Conservation (phyloP, 192 early-diverging fungal species). For the Pilobolus umbonatus region DNA sequence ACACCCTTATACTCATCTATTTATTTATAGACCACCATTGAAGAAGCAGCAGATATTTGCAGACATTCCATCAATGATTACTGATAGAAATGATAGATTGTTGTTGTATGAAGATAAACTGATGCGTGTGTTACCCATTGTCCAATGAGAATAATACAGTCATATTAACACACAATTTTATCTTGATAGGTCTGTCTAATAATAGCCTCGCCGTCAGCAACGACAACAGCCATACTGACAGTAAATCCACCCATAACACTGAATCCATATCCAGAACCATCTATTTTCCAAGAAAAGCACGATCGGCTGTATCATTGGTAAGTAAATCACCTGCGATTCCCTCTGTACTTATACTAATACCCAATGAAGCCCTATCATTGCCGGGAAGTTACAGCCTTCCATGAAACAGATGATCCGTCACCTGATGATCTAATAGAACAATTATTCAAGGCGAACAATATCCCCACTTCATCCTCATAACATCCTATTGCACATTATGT, state of each 20-base stretch:
- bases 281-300: slow-evolving; percentile 22
- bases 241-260: no score
- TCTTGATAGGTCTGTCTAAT: no score
- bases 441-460: slow-evolving; percentile 15
- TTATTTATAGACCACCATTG: slow-evolving; percentile 27
- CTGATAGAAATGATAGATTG: slow-evolving; percentile 19
- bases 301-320: slow-evolving; percentile 25
- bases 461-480: background rate
- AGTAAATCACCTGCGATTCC: background rate
- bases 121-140: no score
- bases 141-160: no score
- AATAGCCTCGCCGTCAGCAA: no score
- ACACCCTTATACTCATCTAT: background rate
- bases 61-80: slow-evolving; percentile 33
- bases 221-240: no score
- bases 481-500: no score
- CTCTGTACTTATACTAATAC: background rate
- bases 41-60: slow-evolving; percentile 36
- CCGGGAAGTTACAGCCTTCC: slow-evolving; percentile 2
- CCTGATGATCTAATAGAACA: slow-evolving; percentile 26
- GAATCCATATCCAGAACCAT: background rate
- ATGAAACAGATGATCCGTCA: slow-evolving; percentile 15
- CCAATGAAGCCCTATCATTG: slow-evolving; percentile 6
- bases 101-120: slow-evolving; percentile 6
- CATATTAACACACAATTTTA: no score